Conservation (phyloP, 1,284 basidiomycete species). For the Apiotrichum veenhuisii region DNA sequence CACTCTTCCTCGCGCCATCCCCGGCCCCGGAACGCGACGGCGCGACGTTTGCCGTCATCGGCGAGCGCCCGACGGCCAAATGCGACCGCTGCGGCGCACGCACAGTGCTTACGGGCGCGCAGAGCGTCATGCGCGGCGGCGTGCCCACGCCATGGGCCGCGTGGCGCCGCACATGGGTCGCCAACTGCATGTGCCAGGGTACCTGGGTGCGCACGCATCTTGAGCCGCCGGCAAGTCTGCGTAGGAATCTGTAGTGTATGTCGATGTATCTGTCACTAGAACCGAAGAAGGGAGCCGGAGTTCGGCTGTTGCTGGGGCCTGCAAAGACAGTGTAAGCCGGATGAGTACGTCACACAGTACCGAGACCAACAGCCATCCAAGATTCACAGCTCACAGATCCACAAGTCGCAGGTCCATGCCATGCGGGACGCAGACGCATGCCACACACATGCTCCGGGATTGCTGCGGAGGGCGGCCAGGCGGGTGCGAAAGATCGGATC, state of each 20-base stretch:
- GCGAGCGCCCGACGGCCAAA: conserved; percentile 15
- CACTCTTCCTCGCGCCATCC: conserved; percentile 23
- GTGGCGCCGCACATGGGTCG: conserved; percentile 21
- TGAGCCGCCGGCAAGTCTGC: conserved; percentile 8
- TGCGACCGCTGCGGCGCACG: conserved; percentile 30
- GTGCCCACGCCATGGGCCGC: conserved; percentile 10
- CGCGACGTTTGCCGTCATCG: conserved; percentile 24
- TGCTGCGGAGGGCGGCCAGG: no score
- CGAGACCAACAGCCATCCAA: no score
- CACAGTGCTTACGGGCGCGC: conserved; percentile 12
- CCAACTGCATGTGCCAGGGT: conserved; percentile 36
- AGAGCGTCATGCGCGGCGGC: conserved; percentile 12
- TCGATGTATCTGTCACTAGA: not conserved
- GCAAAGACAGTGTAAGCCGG: no score
- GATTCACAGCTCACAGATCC: no score
- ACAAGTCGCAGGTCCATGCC: no score
- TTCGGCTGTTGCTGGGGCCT: no score
- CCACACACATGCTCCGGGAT: no score
- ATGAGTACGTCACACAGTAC: no score
- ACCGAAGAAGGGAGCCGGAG: no score
- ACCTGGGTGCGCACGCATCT: conserved; percentile 28
- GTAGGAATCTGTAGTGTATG: not conserved
- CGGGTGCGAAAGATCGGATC: no score
- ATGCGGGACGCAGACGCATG: no score
- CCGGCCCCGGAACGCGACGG: conserved; percentile 21